A percentile compares a stretch with the other conserved stretches of the same genome.
Conservation (phyloP, 495 filamentous ascomycete genomes). For the Hypoxylon intermedium region DNA sequence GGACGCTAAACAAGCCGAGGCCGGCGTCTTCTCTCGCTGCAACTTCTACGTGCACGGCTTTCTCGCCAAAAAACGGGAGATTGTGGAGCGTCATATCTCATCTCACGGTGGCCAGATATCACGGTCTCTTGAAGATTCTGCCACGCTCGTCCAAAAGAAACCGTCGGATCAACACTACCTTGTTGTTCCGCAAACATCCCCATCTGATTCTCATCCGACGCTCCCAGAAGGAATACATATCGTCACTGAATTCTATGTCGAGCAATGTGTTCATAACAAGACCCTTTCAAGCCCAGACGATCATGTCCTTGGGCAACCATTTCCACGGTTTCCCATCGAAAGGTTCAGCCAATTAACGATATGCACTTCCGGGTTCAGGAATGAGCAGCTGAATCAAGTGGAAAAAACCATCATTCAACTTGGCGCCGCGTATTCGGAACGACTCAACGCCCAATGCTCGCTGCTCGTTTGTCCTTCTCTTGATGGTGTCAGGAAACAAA, state of each 20-base stretch:
- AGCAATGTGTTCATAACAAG: slow-evolving; percentile 81
- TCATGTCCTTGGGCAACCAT: slow-evolving; percentile 76
- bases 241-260: slow-evolving; percentile 93
- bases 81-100: slow-evolving; percentile 53
- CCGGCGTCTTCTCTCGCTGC: slow-evolving; percentile 61
- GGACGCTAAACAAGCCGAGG: slow-evolving; percentile 13
- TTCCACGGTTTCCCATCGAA: slow-evolving; percentile 70
- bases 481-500: slow-evolving; percentile 67
- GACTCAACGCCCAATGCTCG: slow-evolving; percentile 68
- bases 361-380: slow-evolving; percentile 80
- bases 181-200: slow-evolving; percentile 58
- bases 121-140: slow-evolving; percentile 52
- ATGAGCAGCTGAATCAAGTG: slow-evolving; percentile 85
- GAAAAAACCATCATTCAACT: slow-evolving; percentile 76
- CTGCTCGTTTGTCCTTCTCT: slow-evolving; percentile 72
- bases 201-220: slow-evolving; percentile 48
- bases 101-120: slow-evolving; percentile 56
- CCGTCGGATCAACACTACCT: slow-evolving; percentile 48
- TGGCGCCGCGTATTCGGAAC: slow-evolving; percentile 80
- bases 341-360: slow-evolving; percentile 73
- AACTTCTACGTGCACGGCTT: slow-evolving; percentile 74
- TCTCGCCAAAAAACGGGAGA: slow-evolving; percentile 45
- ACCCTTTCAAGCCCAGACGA: slow-evolving; percentile 70
- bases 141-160: slow-evolving; percentile 36
- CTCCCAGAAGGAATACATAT: slow-evolving; percentile 52